Conservation (phyloP, 2,329 filamentous ascomycete genomes). For the Neoarthrinium moseri region DNA sequence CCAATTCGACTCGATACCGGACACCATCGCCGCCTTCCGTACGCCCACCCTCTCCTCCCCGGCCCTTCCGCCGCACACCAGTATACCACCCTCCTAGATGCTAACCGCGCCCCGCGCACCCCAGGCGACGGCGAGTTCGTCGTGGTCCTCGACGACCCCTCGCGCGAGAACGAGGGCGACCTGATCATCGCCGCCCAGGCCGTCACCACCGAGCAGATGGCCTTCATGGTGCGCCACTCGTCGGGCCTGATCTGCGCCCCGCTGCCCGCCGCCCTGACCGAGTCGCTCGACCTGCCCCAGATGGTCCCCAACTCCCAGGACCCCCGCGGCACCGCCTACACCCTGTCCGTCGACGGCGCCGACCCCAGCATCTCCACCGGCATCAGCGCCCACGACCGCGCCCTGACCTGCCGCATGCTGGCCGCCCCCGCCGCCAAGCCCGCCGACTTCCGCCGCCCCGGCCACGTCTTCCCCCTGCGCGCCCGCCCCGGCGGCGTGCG, state of each 20-base stretch:
- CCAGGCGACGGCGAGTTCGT: constrained; percentile 84
- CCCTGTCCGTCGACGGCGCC: constrained; percentile 79
- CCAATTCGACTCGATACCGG: constrained; percentile 65
- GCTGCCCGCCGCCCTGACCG: constrained; percentile 67
- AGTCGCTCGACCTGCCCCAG: constrained; percentile 74
- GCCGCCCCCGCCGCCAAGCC: constrained; percentile 62
- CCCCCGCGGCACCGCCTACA: constrained; percentile 89
- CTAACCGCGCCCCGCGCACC: neutral
- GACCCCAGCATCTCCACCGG: constrained; percentile 77
- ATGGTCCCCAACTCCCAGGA: constrained; percentile 81
- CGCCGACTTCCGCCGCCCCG: constrained; percentile 73
- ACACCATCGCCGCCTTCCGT: constrained; percentile 65
- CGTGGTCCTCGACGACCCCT: constrained; percentile 87
- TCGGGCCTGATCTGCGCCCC: constrained; percentile 92
- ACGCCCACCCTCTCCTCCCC: constrained; percentile 27
- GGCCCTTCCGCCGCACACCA: constrained; percentile 6
- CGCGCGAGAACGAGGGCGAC: constrained; percentile 97
- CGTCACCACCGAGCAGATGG: constrained; percentile 86
- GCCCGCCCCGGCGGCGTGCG: constrained; percentile 78
- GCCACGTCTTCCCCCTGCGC: constrained; percentile 85
- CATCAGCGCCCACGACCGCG: constrained; percentile 85
- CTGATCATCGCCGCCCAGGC: constrained; percentile 89
- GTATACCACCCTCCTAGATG: constrained; percentile 12
- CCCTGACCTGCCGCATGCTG: constrained; percentile 75
- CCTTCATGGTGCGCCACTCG: constrained; percentile 90